Evolutionary conservation across 2,329 filamentous ascomycete genomes (phyloP), one percentile per base, ranked within the genome.

Genomic region (Phoma sp.): DNA sequence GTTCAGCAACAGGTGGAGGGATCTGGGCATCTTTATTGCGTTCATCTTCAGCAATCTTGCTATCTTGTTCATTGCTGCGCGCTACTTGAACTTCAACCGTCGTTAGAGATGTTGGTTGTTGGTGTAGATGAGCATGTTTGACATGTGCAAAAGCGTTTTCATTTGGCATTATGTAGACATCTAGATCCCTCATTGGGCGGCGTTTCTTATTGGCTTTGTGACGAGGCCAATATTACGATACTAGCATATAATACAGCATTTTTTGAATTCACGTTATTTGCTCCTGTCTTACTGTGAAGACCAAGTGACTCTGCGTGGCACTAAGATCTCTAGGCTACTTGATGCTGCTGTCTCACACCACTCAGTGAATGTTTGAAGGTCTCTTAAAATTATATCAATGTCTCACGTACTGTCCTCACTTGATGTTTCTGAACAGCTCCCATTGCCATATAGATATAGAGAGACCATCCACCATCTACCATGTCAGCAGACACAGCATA

Each of bases 11-110:
- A 79, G 91, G 13, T 96, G 91, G 91, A 83, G 91, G 50, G 91
- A 96, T 64, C 59, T 95, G 52, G 92, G 91, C 1, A 96, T 96
- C 58, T 88, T 88, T 62, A 63, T 83, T 29, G 88, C 87, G 1
- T 96, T 92, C 68, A 82, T 96, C 47, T 90, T 77, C 11, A 91
- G 87, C 69, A 96, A 96, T 72, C 69, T 95, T 66, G 82, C 90
- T 18, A 76, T 87, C 43, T 65, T 88, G 56, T 86, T 87, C 63
- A 53, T 86, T 47, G 83, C 80, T 35, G 80, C 82, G 70, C 80
- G 75, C 46, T 80, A 73, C 59, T 65, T 80, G 58, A 80, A 80
- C 65, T 80, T 79, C 62, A 80, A 80, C 60, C 61, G 67, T 14
- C 62, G 70, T 41, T 73, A 18, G 55, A 69, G 41, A 51, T 13